Base-by-base conservation (phyloP, 1,284 basidiomycete species). In the Naganishia albida region DNA sequence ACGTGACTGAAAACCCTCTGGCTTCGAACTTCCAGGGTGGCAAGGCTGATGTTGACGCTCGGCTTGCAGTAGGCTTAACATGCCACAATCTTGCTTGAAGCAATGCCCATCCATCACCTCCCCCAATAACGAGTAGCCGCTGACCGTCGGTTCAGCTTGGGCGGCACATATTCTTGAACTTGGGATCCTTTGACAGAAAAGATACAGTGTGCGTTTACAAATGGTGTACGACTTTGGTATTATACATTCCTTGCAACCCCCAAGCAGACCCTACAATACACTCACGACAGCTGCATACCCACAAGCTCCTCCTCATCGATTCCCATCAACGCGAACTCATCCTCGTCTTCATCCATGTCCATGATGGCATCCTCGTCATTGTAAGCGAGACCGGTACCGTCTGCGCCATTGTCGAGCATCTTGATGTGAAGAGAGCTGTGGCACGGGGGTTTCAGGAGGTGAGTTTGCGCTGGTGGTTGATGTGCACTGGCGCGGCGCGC, bases 361-460 rank as follows among this genome's bases (percentile, higher is more conserved):
- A 55, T 68, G n/a, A 42, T 39, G n/a, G n/a, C 44, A 44, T 48
- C 63, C 23, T 56, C 52, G n/a, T 64, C 56, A 20, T 53, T 52
- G n/a, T 54, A 52, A 7, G 40, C 46, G 50, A 60, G 57, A 25
- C 20, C 40, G 15, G 23, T 40, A n/a, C 26, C 44, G 12, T 49
- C 20, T 20, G 30, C 28, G 34, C 48, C 42, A 15, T 40, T 46
- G 4, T 50, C 51, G 7, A 25, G 34, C 4, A 49, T 16, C 30
- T 39, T 18, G 15, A 23, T 13, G 0, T 73, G n/a, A 70, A 74
- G 66, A 67, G 74, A 6, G 75, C 74, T 12, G 67, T 94, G 1
- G 88, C 88, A 7, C 79, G 85, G 8, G 82, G 82, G 2, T 94
- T 95, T 74, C 90, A 94, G 77, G 50, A 51, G 50, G 50, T 51